A percentile compares a stretch with the other conserved stretches of the same genome.
phyloP scores from a whole-genome alignment of 2,329 filamentous ascomycete genomes.

The Cytospora piceicola region DNA sequence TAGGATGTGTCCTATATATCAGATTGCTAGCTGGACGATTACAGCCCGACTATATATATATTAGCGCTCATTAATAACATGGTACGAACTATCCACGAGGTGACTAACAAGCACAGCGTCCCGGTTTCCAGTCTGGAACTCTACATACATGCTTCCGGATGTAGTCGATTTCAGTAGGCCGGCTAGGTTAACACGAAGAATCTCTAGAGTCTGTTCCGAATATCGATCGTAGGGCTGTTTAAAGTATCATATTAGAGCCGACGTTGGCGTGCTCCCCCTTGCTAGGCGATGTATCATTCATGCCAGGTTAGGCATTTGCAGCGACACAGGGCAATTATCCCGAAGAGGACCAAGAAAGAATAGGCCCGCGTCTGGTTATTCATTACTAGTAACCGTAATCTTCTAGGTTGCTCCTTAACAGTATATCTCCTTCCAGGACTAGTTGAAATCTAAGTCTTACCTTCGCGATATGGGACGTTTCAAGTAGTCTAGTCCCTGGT shows the following conservation, averaged over 20 bases:
- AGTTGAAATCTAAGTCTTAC: neutral
- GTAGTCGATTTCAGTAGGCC: constrained; percentile 32
- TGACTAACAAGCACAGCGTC: constrained; percentile 10
- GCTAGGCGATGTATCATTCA: constrained; percentile 1
- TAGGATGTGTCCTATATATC: neutral
- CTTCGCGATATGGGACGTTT: neutral
- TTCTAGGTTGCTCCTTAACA: too few relatives aligned
- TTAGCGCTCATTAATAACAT: constrained; percentile 29
- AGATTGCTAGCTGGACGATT: constrained; percentile 33
- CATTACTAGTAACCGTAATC: neutral
- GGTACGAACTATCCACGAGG: constrained; percentile 2
- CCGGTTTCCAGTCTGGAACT: constrained; percentile 16
- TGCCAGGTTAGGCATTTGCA: constrained; percentile 6
- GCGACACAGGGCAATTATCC: neutral
- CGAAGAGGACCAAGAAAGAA: neutral
- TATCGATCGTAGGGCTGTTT: neutral
- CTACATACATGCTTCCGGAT: constrained; percentile 28
- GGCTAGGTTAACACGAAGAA: constrained; percentile 25
- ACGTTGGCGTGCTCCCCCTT: too few relatives aligned
- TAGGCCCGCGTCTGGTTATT: neutral
- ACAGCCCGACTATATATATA: constrained; percentile 27
- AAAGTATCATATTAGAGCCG: neutral
- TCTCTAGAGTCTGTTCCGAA: constrained; percentile 16
- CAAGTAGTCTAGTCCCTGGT: neutral
- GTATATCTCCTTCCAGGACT: neutral